A percentile compares a stretch with the other conserved stretches of the same genome.
Evolutionary conservation across 2,329 filamentous ascomycete species (phyloP).

Genomic region (Periglandula ipomoeae): DNA sequence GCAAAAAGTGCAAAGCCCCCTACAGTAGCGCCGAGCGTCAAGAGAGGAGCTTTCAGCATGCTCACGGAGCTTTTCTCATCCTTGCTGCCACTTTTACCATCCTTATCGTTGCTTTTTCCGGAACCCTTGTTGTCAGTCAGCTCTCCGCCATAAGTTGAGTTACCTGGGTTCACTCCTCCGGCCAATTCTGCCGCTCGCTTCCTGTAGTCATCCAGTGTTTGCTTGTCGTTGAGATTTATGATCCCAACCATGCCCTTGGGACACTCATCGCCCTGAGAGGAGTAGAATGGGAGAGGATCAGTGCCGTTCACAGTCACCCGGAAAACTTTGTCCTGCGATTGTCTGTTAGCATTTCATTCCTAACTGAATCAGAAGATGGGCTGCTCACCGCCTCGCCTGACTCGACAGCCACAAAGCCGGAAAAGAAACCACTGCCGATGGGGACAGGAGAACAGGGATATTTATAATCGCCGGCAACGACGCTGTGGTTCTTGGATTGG

Average conservation of each 20-base stretch:
- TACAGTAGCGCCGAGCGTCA: not conserved
- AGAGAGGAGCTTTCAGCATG: not conserved
- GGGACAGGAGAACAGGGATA: slow-evolving; percentile 25
- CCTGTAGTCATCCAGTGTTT: slow-evolving; percentile 23
- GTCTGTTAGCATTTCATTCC: not conserved
- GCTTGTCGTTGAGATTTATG: slow-evolving; percentile 22
- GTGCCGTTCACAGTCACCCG: slow-evolving; percentile 23
- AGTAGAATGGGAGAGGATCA: slow-evolving; percentile 28
- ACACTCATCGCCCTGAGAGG: slow-evolving; percentile 28
- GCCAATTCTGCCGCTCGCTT: slow-evolving; percentile 18
- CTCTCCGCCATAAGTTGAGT: slow-evolving; percentile 19
- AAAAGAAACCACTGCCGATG: slow-evolving; percentile 27
- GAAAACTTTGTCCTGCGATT: slow-evolving; percentile 25
- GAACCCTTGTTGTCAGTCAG: slow-evolving; percentile 12
- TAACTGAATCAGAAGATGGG: too few species aligned
- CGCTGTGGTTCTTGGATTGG: slow-evolving; percentile 27
- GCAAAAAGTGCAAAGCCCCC: not conserved
- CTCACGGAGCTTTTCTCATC: not conserved
- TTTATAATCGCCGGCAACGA: slow-evolving; percentile 25
- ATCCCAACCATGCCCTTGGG: slow-evolving; percentile 30
- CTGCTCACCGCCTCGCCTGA: slow-evolving; percentile 19
- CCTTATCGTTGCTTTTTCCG: not conserved
- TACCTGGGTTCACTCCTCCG: slow-evolving; percentile 18
- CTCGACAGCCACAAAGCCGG: slow-evolving; percentile 22
- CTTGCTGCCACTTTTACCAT: not conserved